Conservation (phyloP, 371 early-diverging fungal genomes). For the Mortierella sp. region DNA sequence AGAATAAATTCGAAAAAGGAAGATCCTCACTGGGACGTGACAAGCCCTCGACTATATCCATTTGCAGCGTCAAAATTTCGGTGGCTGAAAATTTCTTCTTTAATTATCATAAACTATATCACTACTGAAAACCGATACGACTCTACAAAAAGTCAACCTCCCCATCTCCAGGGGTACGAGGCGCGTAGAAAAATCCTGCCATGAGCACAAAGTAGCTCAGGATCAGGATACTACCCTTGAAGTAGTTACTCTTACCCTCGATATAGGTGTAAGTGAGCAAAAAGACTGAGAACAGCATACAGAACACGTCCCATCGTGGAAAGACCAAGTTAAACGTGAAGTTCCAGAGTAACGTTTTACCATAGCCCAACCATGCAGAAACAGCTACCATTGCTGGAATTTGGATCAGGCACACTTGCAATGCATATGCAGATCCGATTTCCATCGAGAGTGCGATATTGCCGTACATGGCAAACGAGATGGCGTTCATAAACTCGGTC, state of each 20-base stretch:
- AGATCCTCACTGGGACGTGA: constrained; percentile 13
- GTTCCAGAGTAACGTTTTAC: constrained; percentile 46
- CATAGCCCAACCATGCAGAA: constrained; percentile 77
- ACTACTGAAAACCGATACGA: too few relatives aligned
- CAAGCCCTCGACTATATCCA: background rate
- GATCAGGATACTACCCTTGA: constrained; percentile 92
- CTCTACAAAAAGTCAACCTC: constrained; percentile 27
- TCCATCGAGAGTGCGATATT: constrained; percentile 96
- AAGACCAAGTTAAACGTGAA: constrained; percentile 84
- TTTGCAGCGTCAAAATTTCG: background rate
- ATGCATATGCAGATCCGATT: constrained; percentile 97
- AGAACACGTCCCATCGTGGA: constrained; percentile 91
- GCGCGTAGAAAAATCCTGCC: constrained; percentile 84
- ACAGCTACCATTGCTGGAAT: constrained; percentile 93
- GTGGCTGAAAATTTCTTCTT: constrained; percentile 10
- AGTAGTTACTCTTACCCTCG: constrained; percentile 96
- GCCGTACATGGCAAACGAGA: constrained; percentile 93
- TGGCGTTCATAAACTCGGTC: constrained; percentile 97
- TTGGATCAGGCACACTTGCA: constrained; percentile 95
- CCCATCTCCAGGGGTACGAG: constrained; percentile 55
- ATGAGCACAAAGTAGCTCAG: constrained; percentile 88
- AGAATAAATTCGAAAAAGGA: constrained; percentile 24
- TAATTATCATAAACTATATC: too few relatives aligned
- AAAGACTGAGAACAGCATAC: constrained; percentile 90
- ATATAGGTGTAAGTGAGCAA: constrained; percentile 89